Base-by-base conservation (phyloP, 1,284 basidiomycete genomes). In the Puccinia coronata region DNA sequence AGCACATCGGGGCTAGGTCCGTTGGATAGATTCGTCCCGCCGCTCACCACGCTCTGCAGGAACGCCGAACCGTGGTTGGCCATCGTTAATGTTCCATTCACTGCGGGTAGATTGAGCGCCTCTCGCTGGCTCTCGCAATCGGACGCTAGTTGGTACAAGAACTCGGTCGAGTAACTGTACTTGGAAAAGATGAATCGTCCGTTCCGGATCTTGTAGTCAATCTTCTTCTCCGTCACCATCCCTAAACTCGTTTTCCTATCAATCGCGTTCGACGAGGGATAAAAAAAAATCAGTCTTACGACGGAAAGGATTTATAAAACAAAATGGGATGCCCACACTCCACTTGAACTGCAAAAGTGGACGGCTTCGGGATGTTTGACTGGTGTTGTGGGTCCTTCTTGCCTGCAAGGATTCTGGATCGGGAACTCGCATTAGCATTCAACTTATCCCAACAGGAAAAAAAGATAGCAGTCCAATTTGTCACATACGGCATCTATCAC, bases 131-230 rank as follows among this genome's bases (percentile, higher is more conserved):
- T 36, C 59, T 79, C 41, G 28, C 76, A 79, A 34, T 79, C 76
- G 9, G 76, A 23, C 11, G 76, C 76, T 41, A 79, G 23, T 20
- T 55, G 14, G 18, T 51, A 47, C 0, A 79, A 39, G 25, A 53
- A 79, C n/a, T 79, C 63, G 20, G 76, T 79, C 63, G 76, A 57
- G 51, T 79, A 79, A 55, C 76, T 79, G n/a, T 79, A 79, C 36
- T 79, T 79, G 31, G 76, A 69, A 59, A 79, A 79, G 23, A 79
- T 20, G 3, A 70, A n/a, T 20, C 76, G 25, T 55, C 76, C 76
- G 65, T 79, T 79, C 31, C 76, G 76, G 28, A 79, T 65, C 28
- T 59, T 49, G 65, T 79, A 79, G 28, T 79, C 76, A n/a, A 79
- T 69, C 23, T 70, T 59, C 49, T 79, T 70, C 23, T 34, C n/a